phyloP scores from a whole-genome alignment of 306 rosid genomes.

The Hippophae rhamnoides region DNA sequence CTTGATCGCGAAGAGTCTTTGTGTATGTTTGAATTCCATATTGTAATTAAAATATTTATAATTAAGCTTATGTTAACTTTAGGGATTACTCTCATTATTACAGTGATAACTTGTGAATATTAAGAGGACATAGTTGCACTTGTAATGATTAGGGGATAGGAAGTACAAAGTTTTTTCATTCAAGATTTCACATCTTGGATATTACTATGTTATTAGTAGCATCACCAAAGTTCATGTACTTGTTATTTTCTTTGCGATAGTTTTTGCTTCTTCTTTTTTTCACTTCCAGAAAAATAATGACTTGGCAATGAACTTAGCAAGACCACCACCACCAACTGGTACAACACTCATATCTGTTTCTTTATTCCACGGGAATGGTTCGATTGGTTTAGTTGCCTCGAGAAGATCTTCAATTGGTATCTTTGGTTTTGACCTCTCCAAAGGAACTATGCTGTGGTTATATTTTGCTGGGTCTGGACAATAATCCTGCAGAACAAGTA shows the following conservation, averaged over 20 bases:
- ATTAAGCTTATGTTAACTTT: conserved; percentile 36
- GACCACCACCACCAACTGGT: conserved; percentile 29
- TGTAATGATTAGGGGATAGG: not conserved
- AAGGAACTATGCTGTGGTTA: conserved; percentile 38
- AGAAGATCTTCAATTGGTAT: conserved; percentile 41
- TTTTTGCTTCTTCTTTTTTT: conserved; percentile 9
- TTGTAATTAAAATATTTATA: conserved; percentile 33
- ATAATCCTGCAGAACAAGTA: conserved; percentile 40
- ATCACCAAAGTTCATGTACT: conserved; percentile 9
- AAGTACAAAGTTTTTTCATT: conserved; percentile 15
- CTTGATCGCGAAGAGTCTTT: conserved; percentile 57
- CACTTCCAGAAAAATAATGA: conserved; percentile 23
- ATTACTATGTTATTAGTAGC: conserved; percentile 12
- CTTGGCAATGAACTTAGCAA: conserved; percentile 16
- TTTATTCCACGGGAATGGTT: conserved; percentile 57
- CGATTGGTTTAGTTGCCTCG: conserved; percentile 54
- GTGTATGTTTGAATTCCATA: conserved; percentile 35
- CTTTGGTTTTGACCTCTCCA: conserved; percentile 48
- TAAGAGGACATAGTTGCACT: conserved; percentile 8
- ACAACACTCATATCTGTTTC: conserved; percentile 52
- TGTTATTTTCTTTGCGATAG: conserved; percentile 6
- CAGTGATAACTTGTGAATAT: conserved; percentile 49
- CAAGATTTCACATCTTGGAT: conserved; percentile 7
- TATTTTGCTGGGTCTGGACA: conserved; percentile 42
- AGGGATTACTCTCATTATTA: conserved; percentile 42